These are phyloP conservation scores for Pelargonium myrrhifolium DNA, from an alignment of 441 rosid genomes.

Conservation along the genomic window DNA sequence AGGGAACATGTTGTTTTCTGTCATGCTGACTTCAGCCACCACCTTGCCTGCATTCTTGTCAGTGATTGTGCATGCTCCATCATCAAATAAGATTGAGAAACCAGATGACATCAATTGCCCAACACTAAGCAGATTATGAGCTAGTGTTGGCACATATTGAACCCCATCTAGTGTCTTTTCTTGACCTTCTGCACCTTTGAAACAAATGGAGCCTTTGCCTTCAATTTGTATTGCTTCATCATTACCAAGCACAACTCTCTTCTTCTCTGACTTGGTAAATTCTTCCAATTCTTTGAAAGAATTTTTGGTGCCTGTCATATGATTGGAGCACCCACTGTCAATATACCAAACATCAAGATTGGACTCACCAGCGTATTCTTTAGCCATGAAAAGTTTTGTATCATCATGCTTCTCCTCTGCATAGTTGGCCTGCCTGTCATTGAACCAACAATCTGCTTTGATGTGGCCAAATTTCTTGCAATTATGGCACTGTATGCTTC, in stretches of 20 bases:
- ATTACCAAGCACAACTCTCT: too few species aligned
- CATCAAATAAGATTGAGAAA: background rate
- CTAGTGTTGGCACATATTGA: background rate
- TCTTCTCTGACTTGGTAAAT: too few species aligned
- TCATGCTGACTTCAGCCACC: background rate
- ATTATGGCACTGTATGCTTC: background rate
- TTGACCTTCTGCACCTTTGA: background rate
- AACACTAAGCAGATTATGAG: background rate
- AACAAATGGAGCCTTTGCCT: background rate
- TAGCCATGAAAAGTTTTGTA: background rate
- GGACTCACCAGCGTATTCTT: background rate
- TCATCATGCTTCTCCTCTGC: background rate
- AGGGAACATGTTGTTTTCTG: background rate
- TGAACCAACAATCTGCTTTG: background rate
- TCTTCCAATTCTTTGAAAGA: too few species aligned
- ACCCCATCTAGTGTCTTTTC: background rate
- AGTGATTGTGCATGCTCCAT: background rate
- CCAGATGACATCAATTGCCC: background rate
- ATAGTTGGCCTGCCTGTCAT: background rate
- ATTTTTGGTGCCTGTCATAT: background rate
- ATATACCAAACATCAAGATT: background rate
- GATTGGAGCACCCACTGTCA: background rate
- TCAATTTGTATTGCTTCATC: too few species aligned
- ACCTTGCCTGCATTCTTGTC: background rate
- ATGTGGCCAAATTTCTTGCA: conserved; percentile 5